Evolutionary conservation across 768 basidiomycete genomes (phyloP).

Genomic region (Psilocybe subaeruginosa): DNA sequence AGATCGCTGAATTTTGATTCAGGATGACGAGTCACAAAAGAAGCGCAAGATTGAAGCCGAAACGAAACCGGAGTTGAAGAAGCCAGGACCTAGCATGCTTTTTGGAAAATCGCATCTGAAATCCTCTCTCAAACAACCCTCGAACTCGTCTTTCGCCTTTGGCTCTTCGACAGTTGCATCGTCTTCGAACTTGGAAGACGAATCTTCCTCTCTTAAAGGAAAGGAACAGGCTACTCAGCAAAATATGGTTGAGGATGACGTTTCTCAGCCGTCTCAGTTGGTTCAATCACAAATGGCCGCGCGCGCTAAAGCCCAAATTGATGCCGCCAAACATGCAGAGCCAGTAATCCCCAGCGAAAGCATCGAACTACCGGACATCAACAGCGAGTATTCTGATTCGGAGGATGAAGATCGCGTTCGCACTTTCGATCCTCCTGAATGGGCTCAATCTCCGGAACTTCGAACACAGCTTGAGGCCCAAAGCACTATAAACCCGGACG

Average conservation of each 20-base stretch:
- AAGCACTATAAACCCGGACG: conserved; percentile 86
- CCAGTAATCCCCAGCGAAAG: conserved; percentile 69
- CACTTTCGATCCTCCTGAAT: conserved; percentile 77
- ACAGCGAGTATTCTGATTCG: conserved; percentile 96
- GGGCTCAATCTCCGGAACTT: conserved; percentile 93
- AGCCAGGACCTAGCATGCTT: conserved; percentile 37
- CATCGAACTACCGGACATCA: conserved; percentile 93
- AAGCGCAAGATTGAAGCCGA: conserved; percentile 71
- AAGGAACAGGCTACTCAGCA: conserved; percentile 32
- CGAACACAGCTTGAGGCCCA: conserved; percentile 79
- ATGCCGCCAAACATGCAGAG: conserved; percentile 53
- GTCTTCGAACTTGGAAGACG: conserved; percentile 38
- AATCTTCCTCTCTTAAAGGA: conserved; percentile 26
- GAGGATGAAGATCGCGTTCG: conserved; percentile 83
- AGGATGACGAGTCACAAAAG: conserved; percentile 75
- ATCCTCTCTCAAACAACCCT: conserved; percentile 41
- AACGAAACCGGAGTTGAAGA: conserved; percentile 63
- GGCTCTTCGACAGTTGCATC: conserved; percentile 25
- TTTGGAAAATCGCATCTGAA: conserved; percentile 59
- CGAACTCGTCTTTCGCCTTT: conserved; percentile 36
- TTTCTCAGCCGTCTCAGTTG: conserved; percentile 62
- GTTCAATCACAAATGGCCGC: conserved; percentile 74
- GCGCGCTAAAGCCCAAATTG: conserved; percentile 66
- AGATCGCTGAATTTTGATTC: conserved; percentile 10
- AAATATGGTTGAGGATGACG: conserved; percentile 48